Percentiles rank a stretch among this genome's conserved stretches.
These are phyloP conservation scores for Chytriomyces confervae DNA, from an alignment of 192 early-diverging fungal species.

Conservation along the genomic window DNA sequence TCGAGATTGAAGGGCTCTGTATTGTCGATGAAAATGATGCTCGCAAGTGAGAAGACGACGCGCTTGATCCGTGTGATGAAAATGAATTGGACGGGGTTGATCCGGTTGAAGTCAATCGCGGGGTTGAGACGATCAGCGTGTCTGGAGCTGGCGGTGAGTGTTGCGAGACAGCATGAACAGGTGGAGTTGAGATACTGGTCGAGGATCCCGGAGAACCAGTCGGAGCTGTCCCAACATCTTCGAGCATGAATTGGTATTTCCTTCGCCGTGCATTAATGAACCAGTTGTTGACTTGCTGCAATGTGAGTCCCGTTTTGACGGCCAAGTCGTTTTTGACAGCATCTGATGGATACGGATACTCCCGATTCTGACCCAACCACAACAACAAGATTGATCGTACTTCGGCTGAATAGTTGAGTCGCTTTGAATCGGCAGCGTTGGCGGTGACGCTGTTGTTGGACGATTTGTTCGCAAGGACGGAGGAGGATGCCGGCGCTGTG, in stretches of 20 bases:
- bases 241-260: constrained; percentile 60
- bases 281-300: constrained; percentile 78
- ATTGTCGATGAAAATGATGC: constrained; percentile 13
- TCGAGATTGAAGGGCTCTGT: background rate
- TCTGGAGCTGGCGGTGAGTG: background rate
- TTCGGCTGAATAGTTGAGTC: constrained; percentile 38
- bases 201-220: background rate
- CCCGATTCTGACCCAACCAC: constrained; percentile 66
- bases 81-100: background rate
- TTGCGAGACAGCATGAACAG: background rate
- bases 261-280: constrained; percentile 76
- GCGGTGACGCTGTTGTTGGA: background rate
- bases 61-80: background rate
- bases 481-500: background rate
- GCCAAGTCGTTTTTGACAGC: constrained; percentile 63
- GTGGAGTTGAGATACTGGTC: too few species aligned
- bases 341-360: constrained; percentile 74
- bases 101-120: background rate
- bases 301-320: constrained; percentile 58
- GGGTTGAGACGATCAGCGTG: background rate
- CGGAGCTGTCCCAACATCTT: constrained; percentile 24
- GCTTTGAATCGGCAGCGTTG: constrained; percentile 16
- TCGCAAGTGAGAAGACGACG: background rate
- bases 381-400: constrained; percentile 56
- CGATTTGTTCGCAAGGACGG: background rate